Base-by-base conservation (phyloP, 2,329 filamentous ascomycete species). In the Allantophomopsis cytisporea region DNA sequence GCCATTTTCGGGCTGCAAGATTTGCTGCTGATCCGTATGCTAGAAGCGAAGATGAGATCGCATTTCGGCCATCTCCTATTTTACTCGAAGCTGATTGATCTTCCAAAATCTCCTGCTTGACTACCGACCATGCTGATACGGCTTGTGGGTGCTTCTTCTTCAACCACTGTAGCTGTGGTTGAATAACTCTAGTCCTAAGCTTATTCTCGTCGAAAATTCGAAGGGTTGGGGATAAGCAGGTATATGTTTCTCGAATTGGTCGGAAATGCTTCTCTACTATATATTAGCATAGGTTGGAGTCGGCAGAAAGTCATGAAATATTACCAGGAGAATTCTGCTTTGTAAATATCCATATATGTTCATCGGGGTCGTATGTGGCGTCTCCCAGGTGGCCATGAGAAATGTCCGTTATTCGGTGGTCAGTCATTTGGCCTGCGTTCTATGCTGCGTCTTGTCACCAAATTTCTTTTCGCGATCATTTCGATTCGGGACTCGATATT, bases 371-470 rank as follows among this genome's bases (percentile, higher is more conserved):
- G 46, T 75, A 76, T 6, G 57, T 55, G 33, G 66, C 52, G 41
- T 61, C 58, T 43, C 71, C 72, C 42, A 69, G 60, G 49, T 73
- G 67, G 54, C 72, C 72, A 48, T 66, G 67, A 39, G 64, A 60
- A 38, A 73, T 60, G 58, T 69, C 61, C 48, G 58, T 61, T 31
- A 60, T 53, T 32, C 60, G 55, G 39, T 56, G 58, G 41, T 71
- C 62, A 70, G 63, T 61, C 68, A 71, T 72, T 59, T 51, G 66
- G 65, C 50, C 59, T 57, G 47, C 40, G 42, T 45, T 34, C 42
- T 38, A 41, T 47, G 35, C 45, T 40, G 37, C 40, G 42, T 35
- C 15, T 40, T 20, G 23, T 6, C 23, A 28, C 23, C 23, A 28
- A 28, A 28, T 17, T 35, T 40, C 20, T 41, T 35, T 16, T 44